Evolutionary conservation across 108 stramenopile species (phyloP).

Genomic region (Epithemia pelagica): DNA sequence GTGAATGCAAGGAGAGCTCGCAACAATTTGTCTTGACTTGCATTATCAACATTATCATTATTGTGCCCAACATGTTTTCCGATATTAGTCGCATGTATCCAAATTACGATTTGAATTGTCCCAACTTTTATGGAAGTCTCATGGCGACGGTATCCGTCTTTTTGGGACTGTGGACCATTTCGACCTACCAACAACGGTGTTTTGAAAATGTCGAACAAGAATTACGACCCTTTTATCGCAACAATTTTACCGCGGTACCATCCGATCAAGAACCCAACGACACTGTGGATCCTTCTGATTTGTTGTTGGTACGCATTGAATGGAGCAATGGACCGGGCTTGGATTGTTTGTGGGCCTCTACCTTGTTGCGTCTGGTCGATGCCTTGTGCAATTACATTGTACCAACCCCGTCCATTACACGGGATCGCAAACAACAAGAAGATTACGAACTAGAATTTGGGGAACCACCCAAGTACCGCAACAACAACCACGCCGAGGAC

Average conservation of each 20-base stretch:
- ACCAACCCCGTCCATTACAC: constrained; percentile 15
- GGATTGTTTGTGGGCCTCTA: background rate
- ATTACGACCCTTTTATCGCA: constrained; percentile 5
- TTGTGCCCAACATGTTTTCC: constrained; percentile 1
- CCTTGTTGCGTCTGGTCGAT: constrained; percentile 5
- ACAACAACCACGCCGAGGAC: background rate
- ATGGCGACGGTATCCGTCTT: constrained; percentile 6
- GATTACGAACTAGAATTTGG: constrained; percentile 7
- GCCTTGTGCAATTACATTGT: constrained; percentile 6
- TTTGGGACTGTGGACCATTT: constrained; percentile 4
- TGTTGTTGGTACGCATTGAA: constrained; percentile 5
- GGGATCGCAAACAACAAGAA: constrained; percentile 10
- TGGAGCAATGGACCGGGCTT: constrained; percentile 12
- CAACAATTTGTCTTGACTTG: background rate
- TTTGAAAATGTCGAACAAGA: constrained; percentile 1
- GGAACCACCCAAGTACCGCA: background rate
- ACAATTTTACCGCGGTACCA: background rate
- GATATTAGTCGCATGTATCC: constrained; percentile 10
- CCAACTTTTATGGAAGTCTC: constrained; percentile 10
- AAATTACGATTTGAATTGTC: constrained; percentile 18
- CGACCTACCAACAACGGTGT: constrained; percentile 1
- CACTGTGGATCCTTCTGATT: background rate
- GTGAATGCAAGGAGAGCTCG: background rate
- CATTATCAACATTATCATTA: background rate
- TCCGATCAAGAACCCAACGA: background rate